Percentiles rank a stretch among this genome's conserved stretches.
These are phyloP conservation scores for Cnidoscolus chayamansa DNA, from an alignment of 441 rosid species.

Conservation along the genomic window DNA sequence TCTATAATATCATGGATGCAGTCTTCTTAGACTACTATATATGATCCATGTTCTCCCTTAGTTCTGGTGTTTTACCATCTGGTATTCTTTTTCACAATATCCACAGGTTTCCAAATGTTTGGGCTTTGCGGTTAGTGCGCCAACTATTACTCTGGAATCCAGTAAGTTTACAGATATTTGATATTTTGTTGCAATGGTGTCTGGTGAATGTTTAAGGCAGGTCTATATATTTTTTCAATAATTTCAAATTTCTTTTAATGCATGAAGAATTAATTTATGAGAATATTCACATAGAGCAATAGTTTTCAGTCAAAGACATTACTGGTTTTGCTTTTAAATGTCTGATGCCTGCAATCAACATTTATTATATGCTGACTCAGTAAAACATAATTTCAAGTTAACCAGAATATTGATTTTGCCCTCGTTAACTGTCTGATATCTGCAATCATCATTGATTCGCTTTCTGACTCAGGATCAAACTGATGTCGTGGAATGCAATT, in stretches of 20 bases:
- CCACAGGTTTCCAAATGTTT: slow-evolving; percentile 64
- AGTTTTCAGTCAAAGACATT: background rate
- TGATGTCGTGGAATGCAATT: background rate
- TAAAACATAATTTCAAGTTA: background rate
- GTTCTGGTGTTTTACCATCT: slow-evolving; percentile 9
- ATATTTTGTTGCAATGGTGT: slow-evolving; percentile 8
- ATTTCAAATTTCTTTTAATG: background rate
- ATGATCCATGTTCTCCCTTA: slow-evolving; percentile 3
- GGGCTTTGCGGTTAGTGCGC: slow-evolving; percentile 90
- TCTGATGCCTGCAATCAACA: background rate
- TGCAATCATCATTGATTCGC: background rate
- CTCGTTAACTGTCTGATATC: background rate
- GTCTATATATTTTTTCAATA: slow-evolving; percentile 5
- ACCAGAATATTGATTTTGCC: background rate
- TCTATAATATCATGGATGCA: slow-evolving; percentile 20
- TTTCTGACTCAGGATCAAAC: background rate
- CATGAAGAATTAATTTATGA: background rate
- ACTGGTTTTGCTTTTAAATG: background rate
- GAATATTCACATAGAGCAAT: background rate
- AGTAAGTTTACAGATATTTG: slow-evolving; percentile 42
- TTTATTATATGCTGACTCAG: background rate
- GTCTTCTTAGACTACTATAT: background rate
- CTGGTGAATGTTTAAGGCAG: background rate
- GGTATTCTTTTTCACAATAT: slow-evolving; percentile 5
- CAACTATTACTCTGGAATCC: slow-evolving; percentile 81